Percentiles rank a stretch among this genome's conserved stretches.
Evolutionary conservation across 192 early-diverging fungal species (phyloP).

Genomic region (Gaertneriomyces sp.): DNA sequence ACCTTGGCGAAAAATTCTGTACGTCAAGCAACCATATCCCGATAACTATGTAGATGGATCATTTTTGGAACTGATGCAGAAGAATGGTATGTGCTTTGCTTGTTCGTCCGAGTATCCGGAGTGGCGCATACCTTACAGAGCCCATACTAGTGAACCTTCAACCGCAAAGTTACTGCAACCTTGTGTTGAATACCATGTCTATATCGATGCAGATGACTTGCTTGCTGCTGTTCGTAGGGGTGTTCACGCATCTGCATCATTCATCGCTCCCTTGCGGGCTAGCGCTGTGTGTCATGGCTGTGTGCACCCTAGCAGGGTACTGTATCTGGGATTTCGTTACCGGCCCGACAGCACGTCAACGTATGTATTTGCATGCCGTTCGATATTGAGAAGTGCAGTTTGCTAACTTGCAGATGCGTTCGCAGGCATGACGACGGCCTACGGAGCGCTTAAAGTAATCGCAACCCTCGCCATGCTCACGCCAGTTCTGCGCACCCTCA

Average conservation of each 20-base stretch:
- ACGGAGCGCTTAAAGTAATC: too few species aligned
- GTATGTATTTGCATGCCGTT: too few species aligned
- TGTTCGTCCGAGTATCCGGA: not conserved
- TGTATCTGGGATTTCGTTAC: too few species aligned
- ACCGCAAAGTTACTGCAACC: slow-evolving; percentile 75
- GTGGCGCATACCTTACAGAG: not conserved
- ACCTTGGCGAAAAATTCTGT: slow-evolving; percentile 79
- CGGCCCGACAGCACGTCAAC: too few species aligned
- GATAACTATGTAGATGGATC: slow-evolving; percentile 90
- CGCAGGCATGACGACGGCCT: too few species aligned
- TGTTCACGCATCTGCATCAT: slow-evolving; percentile 70
- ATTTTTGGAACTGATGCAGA: slow-evolving; percentile 82
- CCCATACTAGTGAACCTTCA: slow-evolving; percentile 67
- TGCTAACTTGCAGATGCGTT: too few species aligned
- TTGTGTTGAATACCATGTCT: slow-evolving; percentile 29
- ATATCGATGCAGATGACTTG: slow-evolving; percentile 76
- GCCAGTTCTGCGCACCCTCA: slow-evolving; percentile 87
- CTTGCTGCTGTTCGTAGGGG: slow-evolving; percentile 82
- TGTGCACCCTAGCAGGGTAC: too few species aligned
- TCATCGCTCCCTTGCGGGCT: not conserved
- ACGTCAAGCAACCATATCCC: slow-evolving; percentile 82
- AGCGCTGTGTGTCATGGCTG: not conserved
- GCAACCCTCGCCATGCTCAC: slow-evolving; percentile 68
- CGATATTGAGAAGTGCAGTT: too few species aligned
- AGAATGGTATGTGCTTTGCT: slow-evolving; percentile 63